Evolutionary conservation across 2,329 filamentous ascomycete genomes (phyloP), one percentile per base, ranked within the genome.

Genomic region (Tetracladium maxilliforme): DNA sequence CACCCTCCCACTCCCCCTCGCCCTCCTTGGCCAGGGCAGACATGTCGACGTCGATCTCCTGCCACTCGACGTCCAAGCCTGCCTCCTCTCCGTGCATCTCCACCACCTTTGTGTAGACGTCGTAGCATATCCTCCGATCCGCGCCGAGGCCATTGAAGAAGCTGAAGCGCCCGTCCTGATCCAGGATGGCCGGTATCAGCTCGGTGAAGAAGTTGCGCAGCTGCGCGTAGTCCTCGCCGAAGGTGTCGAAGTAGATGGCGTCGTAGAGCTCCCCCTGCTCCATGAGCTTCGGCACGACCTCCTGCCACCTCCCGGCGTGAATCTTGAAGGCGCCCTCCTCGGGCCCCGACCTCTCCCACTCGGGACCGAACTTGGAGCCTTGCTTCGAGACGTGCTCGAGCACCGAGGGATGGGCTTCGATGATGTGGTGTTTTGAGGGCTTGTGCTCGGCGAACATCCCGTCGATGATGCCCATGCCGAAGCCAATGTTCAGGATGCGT

Each of bases 171-270:
- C 86, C 79, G 4, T 65, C 52, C 13, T 64, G 58, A 36, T 80
- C 74, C 22, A 98, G 56, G 27, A 95, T 50, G 0, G 71, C 76
- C 16, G 90, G 81, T 8, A 95, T 74, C 38, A 78, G 72, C 47
- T 95, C 90, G 3, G 68, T 76, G 47, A 95, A 93, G 56, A 95
- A 94, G 31, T 73, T 62, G 23, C 77, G 76, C 15, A 95, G 69
- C 46, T 87, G 80, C 3, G 62, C 60, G 51, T 95, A 98, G 34
- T 90, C 81, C 53, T 98, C 90, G 6, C 84, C 90, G 48, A 95
- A 95, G 0, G 90, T 98, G 45, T 98, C 90, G 43, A 94, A 95
- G 57, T 95, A 98, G 37, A 98, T 82, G 15, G 77, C 81, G 44
- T 92, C 81, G 42, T 87, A 86, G 9, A 71, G 55, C 40, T 77